phyloP scores from a whole-genome alignment of 163 green algal species.

The Scenedesmus sp. region DNA sequence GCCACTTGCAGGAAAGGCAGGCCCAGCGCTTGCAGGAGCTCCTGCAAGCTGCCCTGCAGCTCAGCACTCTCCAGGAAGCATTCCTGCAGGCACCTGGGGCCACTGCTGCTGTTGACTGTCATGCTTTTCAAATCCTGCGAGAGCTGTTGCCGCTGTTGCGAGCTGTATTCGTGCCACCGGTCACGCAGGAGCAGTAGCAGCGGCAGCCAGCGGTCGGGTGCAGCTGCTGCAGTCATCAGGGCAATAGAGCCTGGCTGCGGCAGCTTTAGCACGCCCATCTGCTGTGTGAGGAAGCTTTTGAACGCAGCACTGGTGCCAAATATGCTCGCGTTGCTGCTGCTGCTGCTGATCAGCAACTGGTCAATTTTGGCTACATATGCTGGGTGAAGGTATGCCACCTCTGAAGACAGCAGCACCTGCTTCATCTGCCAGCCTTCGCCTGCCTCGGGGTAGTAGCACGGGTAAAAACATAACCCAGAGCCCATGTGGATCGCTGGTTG shows the following conservation, averaged over 20 bases:
- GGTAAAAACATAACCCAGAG: not conserved
- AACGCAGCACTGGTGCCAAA: not conserved
- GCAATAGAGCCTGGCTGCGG: not conserved
- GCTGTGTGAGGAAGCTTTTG: not conserved
- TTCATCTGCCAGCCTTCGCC: slow-evolving; percentile 8
- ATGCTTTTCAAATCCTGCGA: slow-evolving; percentile 4
- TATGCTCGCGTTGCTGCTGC: not conserved
- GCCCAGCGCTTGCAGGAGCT: slow-evolving; percentile 9
- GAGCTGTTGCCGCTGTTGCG: not conserved
- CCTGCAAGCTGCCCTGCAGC: not conserved
- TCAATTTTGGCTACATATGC: not conserved
- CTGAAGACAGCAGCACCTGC: slow-evolving; percentile 7
- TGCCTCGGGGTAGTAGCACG: not conserved
- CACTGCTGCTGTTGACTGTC: not conserved
- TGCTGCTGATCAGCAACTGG: not conserved
- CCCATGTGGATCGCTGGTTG: not conserved
- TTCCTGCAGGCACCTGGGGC: not conserved
- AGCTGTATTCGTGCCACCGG: not conserved
- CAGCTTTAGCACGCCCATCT: not conserved
- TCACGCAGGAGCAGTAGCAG: slow-evolving; percentile 29
- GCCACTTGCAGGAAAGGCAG: slow-evolving; percentile 33
- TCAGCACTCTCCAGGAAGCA: not conserved
- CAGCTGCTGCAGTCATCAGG: not conserved
- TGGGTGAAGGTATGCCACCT: slow-evolving; percentile 22
- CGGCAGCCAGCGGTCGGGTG: slow-evolving; percentile 22